Percentiles rank a stretch among this genome's conserved stretches.
phyloP scores from a whole-genome alignment of 2,329 filamentous ascomycete genomes.

The Rhynchosporium agropyri region DNA sequence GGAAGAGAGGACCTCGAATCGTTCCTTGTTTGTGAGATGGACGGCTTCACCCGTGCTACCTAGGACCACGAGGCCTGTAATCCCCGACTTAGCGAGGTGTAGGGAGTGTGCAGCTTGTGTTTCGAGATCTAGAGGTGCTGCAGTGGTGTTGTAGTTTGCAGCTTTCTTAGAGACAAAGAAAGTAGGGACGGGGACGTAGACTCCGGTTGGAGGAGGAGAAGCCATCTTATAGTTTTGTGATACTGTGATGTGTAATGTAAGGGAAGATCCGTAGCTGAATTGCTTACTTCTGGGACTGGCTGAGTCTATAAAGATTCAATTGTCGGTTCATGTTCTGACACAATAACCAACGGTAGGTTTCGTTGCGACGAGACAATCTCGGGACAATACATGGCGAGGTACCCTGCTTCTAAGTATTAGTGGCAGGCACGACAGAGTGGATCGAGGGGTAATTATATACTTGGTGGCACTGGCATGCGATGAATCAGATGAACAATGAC shows the following conservation, averaged over 20 bases:
- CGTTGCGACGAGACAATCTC: constrained; percentile 17
- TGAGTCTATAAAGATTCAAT: constrained; percentile 10
- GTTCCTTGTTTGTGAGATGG: constrained; percentile 59
- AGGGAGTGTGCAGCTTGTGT: constrained; percentile 61
- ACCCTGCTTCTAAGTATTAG: constrained; percentile 12
- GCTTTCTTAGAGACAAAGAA: constrained; percentile 52
- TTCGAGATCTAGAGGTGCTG: constrained; percentile 53
- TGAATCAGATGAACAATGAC: not conserved
- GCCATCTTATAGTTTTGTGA: constrained; percentile 27
- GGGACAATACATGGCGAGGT: constrained; percentile 20
- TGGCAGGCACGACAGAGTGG: constrained; percentile 10
- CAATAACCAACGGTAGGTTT: constrained; percentile 9
- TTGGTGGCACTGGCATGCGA: not conserved
- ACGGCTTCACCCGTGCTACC: constrained; percentile 67
- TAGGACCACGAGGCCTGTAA: constrained; percentile 62
- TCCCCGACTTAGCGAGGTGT: constrained; percentile 60
- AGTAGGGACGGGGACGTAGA: constrained; percentile 59
- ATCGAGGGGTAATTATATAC: not conserved
- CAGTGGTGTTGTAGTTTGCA: constrained; percentile 34
- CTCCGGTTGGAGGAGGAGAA: constrained; percentile 39
- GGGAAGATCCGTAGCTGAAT: not conserved
- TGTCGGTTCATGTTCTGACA: constrained; percentile 4
- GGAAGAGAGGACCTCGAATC: constrained; percentile 55
- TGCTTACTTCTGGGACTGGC: not conserved
- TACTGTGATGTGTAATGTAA: not conserved